Evolutionary conservation across 2,329 filamentous ascomycete species (phyloP), one percentile per base, ranked within the genome.

Genomic region (Microthyrium microscopicum): DNA sequence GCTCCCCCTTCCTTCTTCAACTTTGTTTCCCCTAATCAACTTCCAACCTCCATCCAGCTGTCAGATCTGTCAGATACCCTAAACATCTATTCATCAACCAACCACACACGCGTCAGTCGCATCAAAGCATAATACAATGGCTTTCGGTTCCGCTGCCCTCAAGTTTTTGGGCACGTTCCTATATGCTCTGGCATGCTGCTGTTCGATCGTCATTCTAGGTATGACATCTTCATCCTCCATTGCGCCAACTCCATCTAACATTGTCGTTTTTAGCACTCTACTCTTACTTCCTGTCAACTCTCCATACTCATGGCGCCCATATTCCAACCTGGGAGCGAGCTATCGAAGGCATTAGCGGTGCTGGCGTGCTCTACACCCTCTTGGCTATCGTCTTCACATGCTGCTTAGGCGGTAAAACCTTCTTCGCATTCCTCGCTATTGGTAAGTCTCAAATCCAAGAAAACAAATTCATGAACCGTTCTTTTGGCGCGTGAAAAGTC

Each of bases 281-380:
- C 64, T 76, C 74, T 31, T 93, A 91, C 64, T 91, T 84, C 64
- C 70, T 94, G 31, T 72, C 77, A 6, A 68, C 77, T 6, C 68
- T 85, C 11, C 53, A 68, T 40, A 70, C 76, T 46, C 71, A 82
- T 55, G 46, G 73, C 43, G 53, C 75, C 11, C 37, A 48, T 37
- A 84, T 85, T 42, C 61, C 67, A 13, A 70, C 55, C 43, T 76
- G 69, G 58, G 58, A 77, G 39, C 73, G 75, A 36, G 81, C 80
- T 19, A 79, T 89, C 36, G 74, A 75, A 35, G 54, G 54, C 36
- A 26, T 37, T 38, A 68, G 80, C 0, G 85, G 84, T 32, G 66
- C 67, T 2, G 80, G 73, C 3, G 68, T 76, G 1, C 50, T 91
- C 6, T 94, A 93, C 61, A 73, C 74, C 33, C 56, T 82, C 39